A percentile compares a stretch with the other conserved stretches of the same genome.
Conservation (phyloP, 345 rosid species). For the Eucalyptus fibrosa region DNA sequence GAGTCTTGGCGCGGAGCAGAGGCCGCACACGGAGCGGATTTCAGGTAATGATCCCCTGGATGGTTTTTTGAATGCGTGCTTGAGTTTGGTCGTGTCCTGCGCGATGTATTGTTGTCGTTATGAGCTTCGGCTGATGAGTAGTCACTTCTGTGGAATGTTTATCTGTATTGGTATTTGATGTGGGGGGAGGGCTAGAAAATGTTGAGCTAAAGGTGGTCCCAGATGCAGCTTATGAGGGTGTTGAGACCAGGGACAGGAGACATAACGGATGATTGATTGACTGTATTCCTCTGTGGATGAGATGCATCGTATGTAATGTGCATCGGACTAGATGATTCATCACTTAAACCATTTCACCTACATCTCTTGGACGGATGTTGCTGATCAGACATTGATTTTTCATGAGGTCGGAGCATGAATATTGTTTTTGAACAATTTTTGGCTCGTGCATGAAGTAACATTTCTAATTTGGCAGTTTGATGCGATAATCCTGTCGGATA, state of each 20-base stretch:
- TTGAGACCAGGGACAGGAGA: not conserved
- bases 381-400: not conserved
- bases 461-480: not conserved
- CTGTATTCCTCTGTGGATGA: not conserved
- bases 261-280: not conserved
- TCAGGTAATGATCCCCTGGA: conserved; percentile 30
- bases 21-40: conserved; percentile 54
- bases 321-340: not conserved
- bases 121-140: not conserved
- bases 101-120: not conserved
- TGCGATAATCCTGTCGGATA: not conserved
- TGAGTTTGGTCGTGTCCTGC: not conserved
- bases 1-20: conserved; percentile 19
- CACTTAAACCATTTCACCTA: not conserved
- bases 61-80: not conserved
- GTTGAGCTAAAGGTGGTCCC: not conserved
- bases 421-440: not conserved
- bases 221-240: not conserved
- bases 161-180: not conserved
- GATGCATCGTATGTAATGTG: not conserved
- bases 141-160: not conserved
- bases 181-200: not conserved
- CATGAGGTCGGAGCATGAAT: not conserved
- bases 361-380: not conserved
- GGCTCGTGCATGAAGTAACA: not conserved